Evolutionary conservation across 768 basidiomycete genomes (phyloP).

Genomic region (Sarcomyxa edulis): DNA sequence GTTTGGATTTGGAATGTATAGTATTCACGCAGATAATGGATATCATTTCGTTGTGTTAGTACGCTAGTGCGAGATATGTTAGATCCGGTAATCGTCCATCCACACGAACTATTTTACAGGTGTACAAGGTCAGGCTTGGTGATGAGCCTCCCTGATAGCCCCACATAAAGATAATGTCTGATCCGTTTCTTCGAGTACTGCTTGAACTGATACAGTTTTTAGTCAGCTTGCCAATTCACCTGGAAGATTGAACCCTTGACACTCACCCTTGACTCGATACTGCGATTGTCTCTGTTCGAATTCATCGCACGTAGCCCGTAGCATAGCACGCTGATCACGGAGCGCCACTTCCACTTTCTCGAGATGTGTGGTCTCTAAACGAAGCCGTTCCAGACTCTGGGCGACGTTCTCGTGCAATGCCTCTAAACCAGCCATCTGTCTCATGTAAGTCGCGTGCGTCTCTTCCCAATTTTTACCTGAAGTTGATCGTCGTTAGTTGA

Average conservation of each 20-base stretch:
- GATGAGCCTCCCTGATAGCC: constrained; percentile 16
- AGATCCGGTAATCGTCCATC: too few species aligned
- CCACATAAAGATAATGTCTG: constrained; percentile 27
- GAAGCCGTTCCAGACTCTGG: constrained; percentile 35
- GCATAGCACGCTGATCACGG: constrained; percentile 28
- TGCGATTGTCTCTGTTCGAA: constrained; percentile 36
- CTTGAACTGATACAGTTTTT: constrained; percentile 27
- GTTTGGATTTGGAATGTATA: too few species aligned
- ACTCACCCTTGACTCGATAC: constrained; percentile 38
- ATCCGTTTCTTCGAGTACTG: constrained; percentile 35
- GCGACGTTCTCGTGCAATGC: constrained; percentile 50
- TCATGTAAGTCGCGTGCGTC: constrained; percentile 49
- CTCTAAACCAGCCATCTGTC: constrained; percentile 58
- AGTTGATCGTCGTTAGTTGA: constrained; percentile 6
- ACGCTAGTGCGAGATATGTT: too few species aligned
- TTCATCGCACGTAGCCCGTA: constrained; percentile 34
- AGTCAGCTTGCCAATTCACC: not conserved
- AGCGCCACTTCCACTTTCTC: constrained; percentile 38
- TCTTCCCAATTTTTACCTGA: constrained; percentile 58
- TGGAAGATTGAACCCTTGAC: not conserved
- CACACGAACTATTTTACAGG: not conserved
- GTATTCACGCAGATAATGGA: too few species aligned
- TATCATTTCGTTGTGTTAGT: too few species aligned
- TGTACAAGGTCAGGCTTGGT: constrained; percentile 14
- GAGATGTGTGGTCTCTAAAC: constrained; percentile 38